Base-by-base conservation (phyloP, 2,329 filamentous ascomycete genomes). In the Beauveria caledonica region DNA sequence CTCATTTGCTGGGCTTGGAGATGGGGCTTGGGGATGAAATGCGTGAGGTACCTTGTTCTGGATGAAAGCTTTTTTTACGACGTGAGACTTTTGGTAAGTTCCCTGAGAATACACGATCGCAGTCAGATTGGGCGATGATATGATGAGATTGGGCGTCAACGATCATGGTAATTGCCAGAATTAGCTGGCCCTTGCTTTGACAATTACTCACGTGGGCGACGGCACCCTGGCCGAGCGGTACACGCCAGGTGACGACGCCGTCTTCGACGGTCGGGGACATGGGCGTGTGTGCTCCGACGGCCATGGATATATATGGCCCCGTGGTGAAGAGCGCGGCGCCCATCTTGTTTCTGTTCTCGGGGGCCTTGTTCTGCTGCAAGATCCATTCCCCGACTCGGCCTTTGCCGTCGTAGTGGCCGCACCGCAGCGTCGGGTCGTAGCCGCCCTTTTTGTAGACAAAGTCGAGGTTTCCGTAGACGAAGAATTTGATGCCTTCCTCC, bases 401-500 rank as follows among this genome's bases (percentile, higher is more conserved):
- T 66, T 79, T 78, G 21, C 69, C 72, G 64, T 78, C 78, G 53
- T 80, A 80, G 68, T 83, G 80, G 1, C 79, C 80, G 1, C 67
- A 67, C 11, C 77, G 73, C 63, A 76, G 77, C 54, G 74, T 71
- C 0, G 76, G 71, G 46, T 78, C 70, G 62, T 77, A 83, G 0
- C 75, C 76, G 44, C 71, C 69, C 65, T 78, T 77, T 70, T 81
- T 80, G 61, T 75, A 74, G 1, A 65, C 72, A 62, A 77, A 81
- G 63, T 82, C 80, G 10, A 83, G 70, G 58, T 77, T 79, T 1
- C 77, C 78, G 62, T 77, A 81, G 46, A 76, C 70, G 64, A 78
- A 76, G 66, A 77, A 72, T 66, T 73, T 66, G 60, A 77, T 64
- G 15, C 75, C 70, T 23, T 76, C 71, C 62, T 78, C 78, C 60